phyloP scores from a whole-genome alignment of 148 eudicot genomes.

The Chenopodium quinoa region DNA sequence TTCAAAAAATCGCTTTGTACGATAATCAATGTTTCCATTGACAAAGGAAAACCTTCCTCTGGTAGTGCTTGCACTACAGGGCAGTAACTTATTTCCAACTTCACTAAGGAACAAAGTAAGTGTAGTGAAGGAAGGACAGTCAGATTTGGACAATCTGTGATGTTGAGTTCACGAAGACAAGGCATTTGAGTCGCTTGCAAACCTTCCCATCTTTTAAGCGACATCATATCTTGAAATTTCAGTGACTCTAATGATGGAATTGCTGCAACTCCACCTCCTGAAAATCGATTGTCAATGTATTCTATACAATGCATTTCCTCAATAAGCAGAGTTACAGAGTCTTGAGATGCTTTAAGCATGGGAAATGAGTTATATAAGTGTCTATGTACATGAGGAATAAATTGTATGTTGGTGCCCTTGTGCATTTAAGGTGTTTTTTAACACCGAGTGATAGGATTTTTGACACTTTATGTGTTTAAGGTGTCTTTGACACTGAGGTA shows the following conservation, averaged over 20 bases:
- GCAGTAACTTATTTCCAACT: constrained; percentile 9
- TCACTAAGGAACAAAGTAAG: background rate
- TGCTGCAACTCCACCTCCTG: background rate
- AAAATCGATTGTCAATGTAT: background rate
- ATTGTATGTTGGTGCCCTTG: no score
- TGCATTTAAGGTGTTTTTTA: no score
- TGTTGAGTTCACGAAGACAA: constrained; percentile 3
- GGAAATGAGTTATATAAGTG: no score
- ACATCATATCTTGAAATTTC: constrained; percentile 12
- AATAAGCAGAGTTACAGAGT: constrained; percentile 9
- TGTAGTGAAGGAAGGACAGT: constrained; percentile 13
- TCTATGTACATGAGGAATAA: no score
- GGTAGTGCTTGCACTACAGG: constrained; percentile 22
- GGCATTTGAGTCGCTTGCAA: constrained; percentile 12
- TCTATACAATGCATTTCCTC: constrained; percentile 17
- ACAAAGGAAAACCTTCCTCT: constrained; percentile 19
- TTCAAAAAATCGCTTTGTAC: constrained; percentile 14
- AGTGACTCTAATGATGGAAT: constrained; percentile 14
- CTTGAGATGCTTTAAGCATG: no score
- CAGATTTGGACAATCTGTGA: constrained; percentile 15
- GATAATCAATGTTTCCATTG: constrained; percentile 18
- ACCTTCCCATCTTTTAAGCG: constrained; percentile 18
- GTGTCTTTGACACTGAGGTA: no score
- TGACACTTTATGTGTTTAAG: no score
- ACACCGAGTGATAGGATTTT: no score